A percentile compares a stretch with the other conserved stretches of the same genome.
Conservation (phyloP, 2,329 filamentous ascomycete genomes). For the Apiospora saccharicola region DNA sequence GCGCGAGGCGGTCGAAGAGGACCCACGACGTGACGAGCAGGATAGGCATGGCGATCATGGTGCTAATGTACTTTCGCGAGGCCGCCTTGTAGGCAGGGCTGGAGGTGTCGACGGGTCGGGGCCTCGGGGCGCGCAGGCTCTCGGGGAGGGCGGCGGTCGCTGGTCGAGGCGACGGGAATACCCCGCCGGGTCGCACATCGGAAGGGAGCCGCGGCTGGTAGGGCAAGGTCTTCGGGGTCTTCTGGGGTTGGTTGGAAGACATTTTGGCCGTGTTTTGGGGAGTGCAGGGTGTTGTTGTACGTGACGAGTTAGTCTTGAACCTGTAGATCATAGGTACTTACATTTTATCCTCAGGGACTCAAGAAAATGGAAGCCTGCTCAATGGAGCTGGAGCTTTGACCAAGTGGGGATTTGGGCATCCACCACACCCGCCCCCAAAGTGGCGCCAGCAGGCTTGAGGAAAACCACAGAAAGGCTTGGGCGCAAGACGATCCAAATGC, state of each 20-base stretch:
- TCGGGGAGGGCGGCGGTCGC: slow-evolving; percentile 15
- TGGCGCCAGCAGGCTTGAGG: no score
- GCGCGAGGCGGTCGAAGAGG: slow-evolving; percentile 52
- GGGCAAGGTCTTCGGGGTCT: slow-evolving; percentile 5
- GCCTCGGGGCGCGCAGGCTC: slow-evolving; percentile 26
- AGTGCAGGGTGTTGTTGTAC: not conserved
- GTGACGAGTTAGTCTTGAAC: no score
- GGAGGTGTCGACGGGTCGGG: slow-evolving; percentile 39
- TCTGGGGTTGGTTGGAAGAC: not conserved
- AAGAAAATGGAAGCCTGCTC: no score
- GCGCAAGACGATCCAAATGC: no score
- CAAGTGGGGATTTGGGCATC: no score
- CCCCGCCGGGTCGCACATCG: not conserved
- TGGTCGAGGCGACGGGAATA: not conserved
- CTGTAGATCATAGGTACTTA: no score
- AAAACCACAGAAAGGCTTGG: no score
- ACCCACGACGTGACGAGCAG: slow-evolving; percentile 63
- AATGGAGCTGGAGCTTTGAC: no score
- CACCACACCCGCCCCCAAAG: no score
- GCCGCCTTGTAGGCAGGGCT: slow-evolving; percentile 48
- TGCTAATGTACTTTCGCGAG: slow-evolving; percentile 53
- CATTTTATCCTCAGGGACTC: no score
- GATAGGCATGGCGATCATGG: slow-evolving; percentile 62
- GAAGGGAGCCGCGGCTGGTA: not conserved
- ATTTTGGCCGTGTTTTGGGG: not conserved